Evolutionary conservation across 1,139 yeast genomes (phyloP), one percentile per base, ranked within the genome.

Genomic region (Hanseniaspora uvarum): DNA sequence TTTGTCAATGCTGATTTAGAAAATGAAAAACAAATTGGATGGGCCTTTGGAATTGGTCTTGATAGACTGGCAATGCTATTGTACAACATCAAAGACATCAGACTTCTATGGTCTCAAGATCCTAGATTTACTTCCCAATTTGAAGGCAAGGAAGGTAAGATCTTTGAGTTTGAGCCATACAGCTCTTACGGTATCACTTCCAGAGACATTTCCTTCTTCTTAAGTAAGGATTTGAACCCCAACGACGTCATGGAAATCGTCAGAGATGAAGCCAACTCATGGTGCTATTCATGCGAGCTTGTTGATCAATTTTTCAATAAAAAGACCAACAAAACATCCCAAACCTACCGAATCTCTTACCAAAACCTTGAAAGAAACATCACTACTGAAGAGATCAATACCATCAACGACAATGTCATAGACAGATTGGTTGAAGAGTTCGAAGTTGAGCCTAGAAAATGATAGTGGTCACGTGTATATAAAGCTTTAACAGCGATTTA

Each of bases 11-110:
- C 96, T 1, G 94, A 86, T 0, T 72, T 83, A 51, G 68, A 74
- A 14, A 59, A 63, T 10, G 70, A 74, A 52, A 75, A 78, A 55
- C 77, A 82, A 28, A 78, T 87, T 54, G 94, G 96, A 7, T 92
- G 98, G 98, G 99, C 98, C 0, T 92, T 94, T 70, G 99, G 99
- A 10, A 75, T 94, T 54, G 99, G 99, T 0, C 73, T 92, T 52
- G 99, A 92, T 67, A 77, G 99, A 64, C 81, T 92, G 57, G 98
- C 98, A 50, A 92, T 92, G 98, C 72, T 92, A 19, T 73, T 92
- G 55, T 92, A 89, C 70, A 96, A 94, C 23, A 84, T 92, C 52
- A 97, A 97, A 2, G 99, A 92, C 66, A 92, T 92, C 59, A 76
- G 99, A 59, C 72, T 92, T 47, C 86, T 92, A 69, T 92, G 99